Percentiles rank a stretch among this genome's conserved stretches.
phyloP scores from a whole-genome alignment of 176 grass and related monocot genomes.

The Leersia perrieri region DNA sequence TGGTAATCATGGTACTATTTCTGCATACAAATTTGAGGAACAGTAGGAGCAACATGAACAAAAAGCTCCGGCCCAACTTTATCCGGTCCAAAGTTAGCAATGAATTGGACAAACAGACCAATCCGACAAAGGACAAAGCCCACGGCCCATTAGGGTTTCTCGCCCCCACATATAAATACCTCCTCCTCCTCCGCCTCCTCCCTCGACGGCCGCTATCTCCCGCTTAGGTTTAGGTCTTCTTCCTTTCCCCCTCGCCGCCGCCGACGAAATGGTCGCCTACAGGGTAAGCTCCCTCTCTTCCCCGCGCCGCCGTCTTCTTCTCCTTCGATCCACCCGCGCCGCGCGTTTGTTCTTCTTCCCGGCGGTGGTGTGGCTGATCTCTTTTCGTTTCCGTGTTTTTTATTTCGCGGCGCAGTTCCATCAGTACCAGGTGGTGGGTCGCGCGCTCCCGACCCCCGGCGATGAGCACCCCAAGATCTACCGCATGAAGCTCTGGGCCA shows the following conservation, averaged over 20 bases:
- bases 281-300: conserved; percentile 46
- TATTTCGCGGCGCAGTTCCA: conserved; percentile 64
- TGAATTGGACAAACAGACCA: too few species aligned
- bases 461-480: conserved; percentile 96
- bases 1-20: too few species aligned
- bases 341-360: background rate
- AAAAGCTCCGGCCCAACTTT: background rate
- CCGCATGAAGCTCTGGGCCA: conserved; percentile 97
- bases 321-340: background rate
- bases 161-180: conserved; percentile 4
- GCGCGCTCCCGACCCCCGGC: conserved; percentile 65
- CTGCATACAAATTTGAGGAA: too few species aligned
- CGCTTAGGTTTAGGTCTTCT: conserved; percentile 30
- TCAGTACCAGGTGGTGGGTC: conserved; percentile 98
- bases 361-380: conserved; percentile 8
- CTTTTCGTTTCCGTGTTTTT: background rate
- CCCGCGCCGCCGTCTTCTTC: too few species aligned
- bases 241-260: conserved; percentile 17
- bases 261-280: conserved; percentile 64
- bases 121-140: background rate
- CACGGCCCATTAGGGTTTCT: conserved; percentile 40
- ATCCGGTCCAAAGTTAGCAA: background rate
- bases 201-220: conserved; percentile 38
- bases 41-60: background rate
- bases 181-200: background rate